Conservation (phyloP, 352 stramenopile genomes). For the Elongisporangium anandrum region DNA sequence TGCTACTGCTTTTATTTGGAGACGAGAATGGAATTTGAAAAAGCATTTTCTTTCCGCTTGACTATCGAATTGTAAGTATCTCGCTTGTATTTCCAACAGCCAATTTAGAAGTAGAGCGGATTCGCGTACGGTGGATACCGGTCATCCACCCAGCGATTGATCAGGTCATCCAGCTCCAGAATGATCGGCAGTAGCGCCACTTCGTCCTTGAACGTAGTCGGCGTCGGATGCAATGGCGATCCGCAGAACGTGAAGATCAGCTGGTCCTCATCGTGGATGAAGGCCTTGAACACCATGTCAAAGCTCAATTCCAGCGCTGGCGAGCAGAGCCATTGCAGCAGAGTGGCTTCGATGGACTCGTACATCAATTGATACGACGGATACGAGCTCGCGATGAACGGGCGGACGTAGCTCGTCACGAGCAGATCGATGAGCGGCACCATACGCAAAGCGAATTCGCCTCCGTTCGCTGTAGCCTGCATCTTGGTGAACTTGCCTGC, state of each 20-base stretch:
- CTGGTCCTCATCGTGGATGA: constrained; percentile 42
- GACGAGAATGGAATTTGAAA: not conserved
- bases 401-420: constrained; percentile 25
- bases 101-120: constrained; percentile 57
- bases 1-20: constrained; percentile 2
- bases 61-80: too few species aligned
- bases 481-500: constrained; percentile 66
- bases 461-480: constrained; percentile 46
- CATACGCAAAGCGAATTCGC: constrained; percentile 40
- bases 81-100: not conserved
- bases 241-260: constrained; percentile 56
- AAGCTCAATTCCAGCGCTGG: constrained; percentile 49
- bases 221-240: constrained; percentile 44
- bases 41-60: constrained; percentile 1
- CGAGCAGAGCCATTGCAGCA: constrained; percentile 41
- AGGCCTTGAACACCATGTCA: constrained; percentile 54
- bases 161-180: constrained; percentile 58
- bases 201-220: constrained; percentile 54
- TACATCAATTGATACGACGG: constrained; percentile 54
- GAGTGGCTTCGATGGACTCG: constrained; percentile 32
- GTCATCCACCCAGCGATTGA: constrained; percentile 75
- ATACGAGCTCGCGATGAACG: constrained; percentile 41
- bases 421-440: constrained; percentile 42
- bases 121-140: constrained; percentile 67
- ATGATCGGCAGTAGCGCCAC: constrained; percentile 54